Conservation (phyloP, 495 filamentous ascomycete species). For the Patellaria atrata region DNA sequence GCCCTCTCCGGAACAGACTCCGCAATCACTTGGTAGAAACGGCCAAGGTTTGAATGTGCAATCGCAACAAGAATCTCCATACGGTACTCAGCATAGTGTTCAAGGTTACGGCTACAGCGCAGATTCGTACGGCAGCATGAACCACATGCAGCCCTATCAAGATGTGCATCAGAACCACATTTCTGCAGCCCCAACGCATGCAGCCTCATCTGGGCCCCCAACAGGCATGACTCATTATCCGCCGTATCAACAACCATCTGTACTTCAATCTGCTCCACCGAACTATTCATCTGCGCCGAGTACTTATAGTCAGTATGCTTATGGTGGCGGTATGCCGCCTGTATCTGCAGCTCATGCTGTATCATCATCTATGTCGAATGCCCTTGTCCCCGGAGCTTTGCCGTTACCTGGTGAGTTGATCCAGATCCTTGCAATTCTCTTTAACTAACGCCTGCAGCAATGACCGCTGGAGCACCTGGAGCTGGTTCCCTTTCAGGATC, state of each 20-base stretch:
- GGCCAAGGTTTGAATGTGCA: conserved; percentile 20
- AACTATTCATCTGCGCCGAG: conserved; percentile 51
- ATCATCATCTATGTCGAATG: conserved; percentile 48
- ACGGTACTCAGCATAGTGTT: conserved; percentile 13
- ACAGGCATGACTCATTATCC: conserved; percentile 55
- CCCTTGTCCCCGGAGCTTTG: conserved; percentile 21
- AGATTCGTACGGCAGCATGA: conserved; percentile 56
- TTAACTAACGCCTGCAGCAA: conserved; percentile 16
- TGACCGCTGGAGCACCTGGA: conserved; percentile 16
- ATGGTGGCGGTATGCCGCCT: conserved; percentile 54
- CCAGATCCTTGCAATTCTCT: neutral
- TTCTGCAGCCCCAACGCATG: conserved; percentile 66
- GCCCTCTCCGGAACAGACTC: conserved; percentile 33
- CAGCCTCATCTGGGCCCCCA: conserved; percentile 68
- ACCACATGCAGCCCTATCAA: conserved; percentile 68
- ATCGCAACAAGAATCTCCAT: conserved; percentile 21
- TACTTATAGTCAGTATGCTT: conserved; percentile 58
- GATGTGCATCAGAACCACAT: conserved; percentile 70
- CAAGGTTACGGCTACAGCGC: conserved; percentile 19
- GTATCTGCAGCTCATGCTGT: conserved; percentile 53
- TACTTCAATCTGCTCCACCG: conserved; percentile 63
- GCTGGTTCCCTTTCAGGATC: conserved; percentile 12
- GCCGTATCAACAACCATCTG: conserved; percentile 61
- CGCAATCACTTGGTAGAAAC: conserved; percentile 19
- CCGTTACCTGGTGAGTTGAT: conserved; percentile 22